Percentiles rank a stretch among this genome's conserved stretches.
Conservation (phyloP, 1,284 basidiomycete genomes). For the Moesziomyces sp. region DNA sequence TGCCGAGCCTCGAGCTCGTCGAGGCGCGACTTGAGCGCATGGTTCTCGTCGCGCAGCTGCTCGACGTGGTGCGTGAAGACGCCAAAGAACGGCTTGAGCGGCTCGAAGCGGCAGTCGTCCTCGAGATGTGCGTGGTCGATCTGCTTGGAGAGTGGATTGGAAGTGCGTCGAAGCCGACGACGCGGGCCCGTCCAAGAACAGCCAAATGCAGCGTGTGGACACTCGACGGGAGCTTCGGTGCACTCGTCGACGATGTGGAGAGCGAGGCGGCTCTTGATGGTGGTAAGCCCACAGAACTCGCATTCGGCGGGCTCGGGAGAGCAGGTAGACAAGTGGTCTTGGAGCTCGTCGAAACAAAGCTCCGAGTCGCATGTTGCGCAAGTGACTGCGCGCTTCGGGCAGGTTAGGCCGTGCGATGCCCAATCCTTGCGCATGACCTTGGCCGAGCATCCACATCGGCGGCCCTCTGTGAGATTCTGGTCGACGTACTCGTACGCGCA, state of each 20-base stretch:
- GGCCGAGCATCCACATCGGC: slow-evolving; percentile 43
- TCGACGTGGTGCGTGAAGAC: slow-evolving; percentile 22
- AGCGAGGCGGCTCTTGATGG: slow-evolving; percentile 30
- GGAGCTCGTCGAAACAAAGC: slow-evolving; percentile 25
- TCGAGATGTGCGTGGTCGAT: slow-evolving; percentile 22
- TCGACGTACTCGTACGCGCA: slow-evolving; percentile 54
- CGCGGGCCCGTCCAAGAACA: slow-evolving; percentile 47
- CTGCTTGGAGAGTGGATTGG: slow-evolving; percentile 14
- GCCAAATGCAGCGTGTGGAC: slow-evolving; percentile 36
- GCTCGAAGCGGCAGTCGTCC: slow-evolving; percentile 39
- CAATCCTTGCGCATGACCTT: slow-evolving; percentile 59
- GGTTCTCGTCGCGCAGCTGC: slow-evolving; percentile 38
- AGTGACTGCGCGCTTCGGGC: slow-evolving; percentile 29
- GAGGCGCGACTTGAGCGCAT: slow-evolving; percentile 14
- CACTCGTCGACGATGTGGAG: slow-evolving; percentile 34
- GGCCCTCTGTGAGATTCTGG: slow-evolving; percentile 26
- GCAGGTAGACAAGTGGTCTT: slow-evolving; percentile 25
- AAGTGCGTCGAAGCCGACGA: slow-evolving; percentile 1
- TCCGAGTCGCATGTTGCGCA: slow-evolving; percentile 31
- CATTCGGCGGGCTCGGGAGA: slow-evolving; percentile 34
- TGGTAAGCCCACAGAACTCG: slow-evolving; percentile 20
- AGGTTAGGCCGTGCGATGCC: slow-evolving; percentile 29
- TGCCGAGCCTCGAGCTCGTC: slow-evolving; percentile 29
- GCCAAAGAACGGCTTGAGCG: slow-evolving; percentile 42
- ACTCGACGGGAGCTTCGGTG: slow-evolving; percentile 21